Conservation (phyloP, 139 green algal genomes). For the Chlamydomonas eustigma region DNA sequence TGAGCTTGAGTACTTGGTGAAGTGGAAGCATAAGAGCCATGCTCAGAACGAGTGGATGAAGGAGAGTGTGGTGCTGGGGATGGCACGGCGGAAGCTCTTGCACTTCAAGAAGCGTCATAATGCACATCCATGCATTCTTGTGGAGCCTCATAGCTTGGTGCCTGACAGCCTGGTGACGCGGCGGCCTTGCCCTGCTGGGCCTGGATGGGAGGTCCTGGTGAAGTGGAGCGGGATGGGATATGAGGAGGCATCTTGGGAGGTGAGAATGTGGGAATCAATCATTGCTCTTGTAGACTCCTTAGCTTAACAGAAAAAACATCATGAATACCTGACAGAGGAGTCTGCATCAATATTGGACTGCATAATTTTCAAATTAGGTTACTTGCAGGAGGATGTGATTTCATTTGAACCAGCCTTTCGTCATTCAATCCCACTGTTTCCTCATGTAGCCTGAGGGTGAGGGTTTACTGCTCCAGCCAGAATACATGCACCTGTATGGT, state of each 20-base stretch:
- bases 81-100: conserved; percentile 74
- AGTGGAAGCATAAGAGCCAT: conserved; percentile 67
- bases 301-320: too few species aligned
- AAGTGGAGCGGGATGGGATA: conserved; percentile 77
- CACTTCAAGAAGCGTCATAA: conserved; percentile 62
- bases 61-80: conserved; percentile 54
- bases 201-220: conserved; percentile 87
- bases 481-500: conserved; percentile 51
- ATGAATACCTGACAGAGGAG: too few species aligned
- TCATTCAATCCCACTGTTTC: too few species aligned
- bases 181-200: conserved; percentile 52
- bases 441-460: conserved; percentile 31
- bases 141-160: conserved; percentile 45
- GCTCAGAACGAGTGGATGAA: conserved; percentile 78
- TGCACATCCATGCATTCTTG: background rate
- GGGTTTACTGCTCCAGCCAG: conserved; percentile 40
- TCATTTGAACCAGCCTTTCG: too few species aligned
- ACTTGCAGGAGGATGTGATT: too few species aligned
- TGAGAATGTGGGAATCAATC: conserved; percentile 8
- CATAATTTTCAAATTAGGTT: too few species aligned
- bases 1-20: conserved; percentile 81
- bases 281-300: too few species aligned
- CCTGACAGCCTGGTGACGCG: conserved; percentile 66
- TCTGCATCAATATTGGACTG: too few species aligned
- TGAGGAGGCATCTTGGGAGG: conserved; percentile 85